Conservation (phyloP, 106 monocot species). For the Agapanthus africanus region DNA sequence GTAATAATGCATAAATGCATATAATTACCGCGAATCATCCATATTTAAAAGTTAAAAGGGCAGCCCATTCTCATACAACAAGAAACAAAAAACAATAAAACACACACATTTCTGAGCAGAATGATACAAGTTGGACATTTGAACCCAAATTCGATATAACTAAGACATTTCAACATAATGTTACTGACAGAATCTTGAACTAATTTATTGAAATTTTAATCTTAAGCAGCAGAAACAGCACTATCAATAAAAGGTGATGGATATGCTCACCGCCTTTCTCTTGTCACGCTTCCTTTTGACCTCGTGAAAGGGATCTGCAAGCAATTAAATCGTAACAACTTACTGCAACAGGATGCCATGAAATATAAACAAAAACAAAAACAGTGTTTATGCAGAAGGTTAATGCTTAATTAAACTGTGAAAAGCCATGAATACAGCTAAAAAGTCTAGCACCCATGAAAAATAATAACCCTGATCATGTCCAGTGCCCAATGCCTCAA, state of each 20-base stretch:
- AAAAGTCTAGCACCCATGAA: background rate
- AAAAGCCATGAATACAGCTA: background rate
- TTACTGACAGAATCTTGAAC: background rate
- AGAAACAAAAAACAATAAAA: no score
- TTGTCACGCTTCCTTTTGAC: constrained; percentile 91
- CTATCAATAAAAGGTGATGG: background rate
- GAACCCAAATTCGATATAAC: background rate
- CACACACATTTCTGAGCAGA: no score
- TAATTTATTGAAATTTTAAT: background rate
- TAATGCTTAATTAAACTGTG: background rate
- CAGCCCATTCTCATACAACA: no score
- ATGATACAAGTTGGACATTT: no score
- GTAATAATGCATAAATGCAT: no score
- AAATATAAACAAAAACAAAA: background rate
- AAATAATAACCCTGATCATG: no score
- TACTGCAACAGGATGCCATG: background rate
- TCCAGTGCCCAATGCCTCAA: background rate
- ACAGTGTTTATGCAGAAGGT: background rate
- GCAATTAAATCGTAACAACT: background rate
- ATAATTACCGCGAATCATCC: no score
- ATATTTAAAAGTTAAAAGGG: no score
- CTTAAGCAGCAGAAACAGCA: background rate
- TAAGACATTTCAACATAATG: constrained; percentile 2
- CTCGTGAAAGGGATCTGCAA: constrained; percentile 94
- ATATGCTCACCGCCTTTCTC: constrained; percentile 67